Evolutionary conservation across 139 green algal genomes (phyloP).

Genomic region (Pleodorina starrii): DNA sequence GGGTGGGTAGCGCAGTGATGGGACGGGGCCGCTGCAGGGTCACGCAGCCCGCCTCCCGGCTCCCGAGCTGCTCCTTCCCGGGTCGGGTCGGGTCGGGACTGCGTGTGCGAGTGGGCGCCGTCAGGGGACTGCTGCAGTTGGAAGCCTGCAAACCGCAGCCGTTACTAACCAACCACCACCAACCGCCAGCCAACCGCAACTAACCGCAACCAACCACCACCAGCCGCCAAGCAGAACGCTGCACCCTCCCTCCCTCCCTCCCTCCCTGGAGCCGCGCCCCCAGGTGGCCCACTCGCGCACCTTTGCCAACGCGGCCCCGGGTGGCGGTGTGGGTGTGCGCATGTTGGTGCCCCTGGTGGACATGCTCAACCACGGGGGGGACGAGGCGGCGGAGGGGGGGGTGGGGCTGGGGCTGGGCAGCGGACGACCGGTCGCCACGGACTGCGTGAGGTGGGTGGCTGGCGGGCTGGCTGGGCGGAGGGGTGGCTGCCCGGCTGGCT

Average conservation of each 20-base stretch:
- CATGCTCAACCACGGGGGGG: conserved; percentile 89
- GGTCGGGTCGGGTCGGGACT: no score
- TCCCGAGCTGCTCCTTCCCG: no score
- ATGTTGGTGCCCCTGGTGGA: conserved; percentile 82
- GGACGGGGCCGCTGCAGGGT: no score
- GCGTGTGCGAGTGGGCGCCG: no score
- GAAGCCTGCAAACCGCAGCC: no score
- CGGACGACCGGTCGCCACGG: background rate
- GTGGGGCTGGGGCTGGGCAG: background rate
- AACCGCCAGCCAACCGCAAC: no score
- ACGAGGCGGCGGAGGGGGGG: conserved; percentile 53
- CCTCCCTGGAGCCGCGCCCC: background rate
- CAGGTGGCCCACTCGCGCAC: conserved; percentile 85
- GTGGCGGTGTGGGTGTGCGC: conserved; percentile 76
- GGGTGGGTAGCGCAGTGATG: no score
- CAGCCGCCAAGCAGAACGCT: no score
- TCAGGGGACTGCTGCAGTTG: no score
- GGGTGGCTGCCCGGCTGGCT: background rate
- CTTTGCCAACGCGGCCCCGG: conserved; percentile 76
- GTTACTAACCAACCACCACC: no score
- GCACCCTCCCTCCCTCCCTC: background rate
- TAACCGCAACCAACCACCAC: no score
- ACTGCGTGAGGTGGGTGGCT: conserved; percentile 48
- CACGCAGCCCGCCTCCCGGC: no score
- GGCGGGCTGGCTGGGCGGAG: background rate